A percentile compares a stretch with the other conserved stretches of the same genome.
Evolutionary conservation across 352 stramenopile genomes (phyloP).

Genomic region (Globisporangium cystogenes): DNA sequence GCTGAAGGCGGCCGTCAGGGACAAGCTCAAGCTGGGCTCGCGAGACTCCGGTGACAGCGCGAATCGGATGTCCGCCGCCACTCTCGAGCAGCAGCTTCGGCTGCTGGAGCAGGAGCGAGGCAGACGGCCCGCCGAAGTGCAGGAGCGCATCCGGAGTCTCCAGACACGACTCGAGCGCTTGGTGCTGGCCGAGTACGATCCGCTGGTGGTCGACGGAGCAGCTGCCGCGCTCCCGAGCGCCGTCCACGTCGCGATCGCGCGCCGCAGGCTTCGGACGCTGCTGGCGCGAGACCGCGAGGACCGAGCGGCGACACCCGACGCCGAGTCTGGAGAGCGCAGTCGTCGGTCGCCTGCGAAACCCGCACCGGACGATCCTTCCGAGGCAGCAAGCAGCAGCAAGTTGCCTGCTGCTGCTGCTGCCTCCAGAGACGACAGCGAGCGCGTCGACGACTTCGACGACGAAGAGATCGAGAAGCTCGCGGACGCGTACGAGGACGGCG

Average conservation of each 20-base stretch:
- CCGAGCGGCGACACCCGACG: not conserved
- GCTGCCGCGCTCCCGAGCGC: constrained; percentile 40
- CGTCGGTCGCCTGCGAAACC: not conserved
- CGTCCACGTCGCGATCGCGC: constrained; percentile 32
- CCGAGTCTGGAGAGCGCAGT: not conserved
- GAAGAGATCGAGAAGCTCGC: constrained; percentile 48
- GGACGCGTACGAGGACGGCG: constrained; percentile 51
- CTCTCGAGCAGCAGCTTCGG: constrained; percentile 22
- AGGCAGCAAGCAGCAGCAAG: not conserved
- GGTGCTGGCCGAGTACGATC: constrained; percentile 34
- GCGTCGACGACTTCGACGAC: constrained; percentile 26
- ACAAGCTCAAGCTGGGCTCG: constrained; percentile 8
- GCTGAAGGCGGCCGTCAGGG: constrained; percentile 13
- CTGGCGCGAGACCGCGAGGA: constrained; percentile 3
- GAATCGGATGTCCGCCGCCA: constrained; percentile 15
- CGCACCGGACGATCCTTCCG: no score
- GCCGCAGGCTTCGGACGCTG: constrained; percentile 38
- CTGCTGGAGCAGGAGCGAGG: constrained; percentile 19
- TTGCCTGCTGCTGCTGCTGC: not conserved
- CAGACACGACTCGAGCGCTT: constrained; percentile 26
- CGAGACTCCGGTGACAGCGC: not conserved
- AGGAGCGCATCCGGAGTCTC: constrained; percentile 38
- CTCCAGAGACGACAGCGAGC: constrained; percentile 6
- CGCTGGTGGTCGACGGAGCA: constrained; percentile 19
- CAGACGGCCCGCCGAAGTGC: constrained; percentile 21